Conservation (phyloP, 1,139 yeast species). For the Geotrichum bryndzae region DNA sequence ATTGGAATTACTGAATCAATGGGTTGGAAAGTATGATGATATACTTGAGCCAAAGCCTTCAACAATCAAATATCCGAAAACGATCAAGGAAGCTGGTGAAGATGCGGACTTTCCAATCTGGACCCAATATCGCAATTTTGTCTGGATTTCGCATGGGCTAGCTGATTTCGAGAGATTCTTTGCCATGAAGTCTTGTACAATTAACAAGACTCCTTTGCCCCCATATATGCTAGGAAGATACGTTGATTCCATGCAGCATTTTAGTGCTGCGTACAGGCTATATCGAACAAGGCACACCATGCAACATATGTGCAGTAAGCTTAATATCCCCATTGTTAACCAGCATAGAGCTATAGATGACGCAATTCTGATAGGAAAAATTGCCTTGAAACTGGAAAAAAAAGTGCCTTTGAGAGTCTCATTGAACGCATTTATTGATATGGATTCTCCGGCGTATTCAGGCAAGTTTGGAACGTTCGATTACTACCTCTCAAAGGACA, state of each 20-base stretch:
- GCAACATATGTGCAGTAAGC: background rate
- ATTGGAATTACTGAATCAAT: slow-evolving; percentile 17
- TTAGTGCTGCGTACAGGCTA: slow-evolving; percentile 12
- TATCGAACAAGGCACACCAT: slow-evolving; percentile 2
- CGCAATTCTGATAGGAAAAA: slow-evolving; percentile 9
- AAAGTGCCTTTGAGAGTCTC: background rate
- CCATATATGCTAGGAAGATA: slow-evolving; percentile 23
- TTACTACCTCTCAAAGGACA: background rate
- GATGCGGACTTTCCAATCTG: slow-evolving; percentile 6
- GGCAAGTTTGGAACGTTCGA: slow-evolving; percentile 1
- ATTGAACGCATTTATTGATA: slow-evolving; percentile 15
- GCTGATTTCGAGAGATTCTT: slow-evolving; percentile 26
- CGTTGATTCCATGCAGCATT: slow-evolving; percentile 21
- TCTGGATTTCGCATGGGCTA: slow-evolving; percentile 25
- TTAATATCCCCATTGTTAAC: slow-evolving; percentile 2
- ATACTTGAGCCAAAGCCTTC: slow-evolving; percentile 16
- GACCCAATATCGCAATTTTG: slow-evolving; percentile 20
- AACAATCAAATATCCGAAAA: background rate
- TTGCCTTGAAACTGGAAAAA: background rate
- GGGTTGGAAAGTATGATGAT: slow-evolving; percentile 18
- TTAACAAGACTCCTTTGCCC: slow-evolving; percentile 19
- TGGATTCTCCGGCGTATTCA: slow-evolving; percentile 11
- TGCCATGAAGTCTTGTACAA: slow-evolving; percentile 19
- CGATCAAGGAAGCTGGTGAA: background rate
- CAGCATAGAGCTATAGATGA: slow-evolving; percentile 13